phyloP scores from a whole-genome alignment of 495 filamentous ascomycete genomes.

The Aspergillus indologenus region DNA sequence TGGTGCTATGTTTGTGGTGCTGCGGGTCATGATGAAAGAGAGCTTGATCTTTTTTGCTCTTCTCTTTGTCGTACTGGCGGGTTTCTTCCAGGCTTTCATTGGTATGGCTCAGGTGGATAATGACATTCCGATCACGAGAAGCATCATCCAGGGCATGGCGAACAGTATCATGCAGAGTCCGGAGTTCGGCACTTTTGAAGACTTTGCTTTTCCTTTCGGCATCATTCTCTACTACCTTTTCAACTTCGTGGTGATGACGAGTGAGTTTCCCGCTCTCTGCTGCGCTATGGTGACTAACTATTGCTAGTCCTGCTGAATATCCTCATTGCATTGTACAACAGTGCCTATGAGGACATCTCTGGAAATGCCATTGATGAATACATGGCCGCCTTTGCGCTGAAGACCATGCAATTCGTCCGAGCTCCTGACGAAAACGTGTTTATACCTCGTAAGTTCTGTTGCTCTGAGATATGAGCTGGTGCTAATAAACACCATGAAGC shows the following conservation, averaged over 20 bases:
- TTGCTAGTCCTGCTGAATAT: constrained; percentile 78
- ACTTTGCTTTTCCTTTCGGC: constrained; percentile 74
- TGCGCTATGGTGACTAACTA: constrained; percentile 19
- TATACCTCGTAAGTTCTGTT: constrained; percentile 61
- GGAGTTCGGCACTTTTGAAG: constrained; percentile 84
- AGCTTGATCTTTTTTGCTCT: constrained; percentile 96
- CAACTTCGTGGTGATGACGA: constrained; percentile 92
- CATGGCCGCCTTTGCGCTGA: constrained; percentile 83
- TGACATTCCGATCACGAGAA: constrained; percentile 56
- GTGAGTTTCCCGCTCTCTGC: constrained; percentile 26
- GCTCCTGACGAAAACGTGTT: constrained; percentile 98
- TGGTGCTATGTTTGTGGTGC: constrained; percentile 92
- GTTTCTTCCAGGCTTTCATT: constrained; percentile 94
- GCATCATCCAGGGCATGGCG: constrained; percentile 86
- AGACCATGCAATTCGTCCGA: constrained; percentile 93
- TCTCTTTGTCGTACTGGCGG: constrained; percentile 78
- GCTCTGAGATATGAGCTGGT: neutral
- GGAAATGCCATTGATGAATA: constrained; percentile 93
- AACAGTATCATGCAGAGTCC: constrained; percentile 87
- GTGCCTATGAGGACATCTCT: constrained; percentile 93
- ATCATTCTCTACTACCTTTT: constrained; percentile 93
- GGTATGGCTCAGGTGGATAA: constrained; percentile 83
- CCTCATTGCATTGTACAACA: constrained; percentile 94
- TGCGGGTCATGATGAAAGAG: constrained; percentile 99
- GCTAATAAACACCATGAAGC: constrained; percentile 31